Conservation (phyloP, 2,329 filamentous ascomycete genomes). For the Tolypocladium pustulatum region DNA sequence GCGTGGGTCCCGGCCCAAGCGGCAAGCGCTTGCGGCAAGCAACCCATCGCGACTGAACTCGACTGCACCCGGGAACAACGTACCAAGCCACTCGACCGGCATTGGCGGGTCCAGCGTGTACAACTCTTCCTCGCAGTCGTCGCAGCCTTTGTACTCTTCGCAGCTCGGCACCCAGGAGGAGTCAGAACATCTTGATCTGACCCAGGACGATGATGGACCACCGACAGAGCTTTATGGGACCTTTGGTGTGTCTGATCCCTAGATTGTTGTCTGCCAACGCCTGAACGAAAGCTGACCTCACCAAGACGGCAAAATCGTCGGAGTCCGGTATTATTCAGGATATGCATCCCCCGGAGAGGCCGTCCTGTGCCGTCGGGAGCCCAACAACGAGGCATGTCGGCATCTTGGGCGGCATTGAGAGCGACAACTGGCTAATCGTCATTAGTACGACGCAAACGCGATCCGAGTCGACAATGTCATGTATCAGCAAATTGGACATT, state of each 20-base stretch:
- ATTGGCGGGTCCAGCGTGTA: constrained; percentile 10
- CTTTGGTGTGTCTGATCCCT: constrained; percentile 21
- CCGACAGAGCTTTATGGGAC: constrained; percentile 36
- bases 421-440: neutral
- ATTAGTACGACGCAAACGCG: constrained; percentile 60
- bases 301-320: constrained; percentile 37
- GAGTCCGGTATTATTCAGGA: constrained; percentile 50
- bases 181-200: constrained; percentile 30
- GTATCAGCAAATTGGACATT: constrained; percentile 65
- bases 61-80: neutral
- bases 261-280: neutral
- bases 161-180: constrained; percentile 18
- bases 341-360: constrained; percentile 52
- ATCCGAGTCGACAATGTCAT: constrained; percentile 72
- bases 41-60: constrained; percentile 1
- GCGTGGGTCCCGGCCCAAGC: constrained; percentile 13
- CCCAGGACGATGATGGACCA: constrained; percentile 31
- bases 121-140: constrained; percentile 2
- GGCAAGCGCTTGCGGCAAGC: constrained; percentile 10
- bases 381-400: constrained; percentile 41
- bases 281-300: neutral
- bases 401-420: neutral
- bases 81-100: constrained; percentile 4
- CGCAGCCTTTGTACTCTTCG: constrained; percentile 7
- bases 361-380: constrained; percentile 54